phyloP scores from a whole-genome alignment of 257 asterid genomes.

The Buddleja alternifolia region DNA sequence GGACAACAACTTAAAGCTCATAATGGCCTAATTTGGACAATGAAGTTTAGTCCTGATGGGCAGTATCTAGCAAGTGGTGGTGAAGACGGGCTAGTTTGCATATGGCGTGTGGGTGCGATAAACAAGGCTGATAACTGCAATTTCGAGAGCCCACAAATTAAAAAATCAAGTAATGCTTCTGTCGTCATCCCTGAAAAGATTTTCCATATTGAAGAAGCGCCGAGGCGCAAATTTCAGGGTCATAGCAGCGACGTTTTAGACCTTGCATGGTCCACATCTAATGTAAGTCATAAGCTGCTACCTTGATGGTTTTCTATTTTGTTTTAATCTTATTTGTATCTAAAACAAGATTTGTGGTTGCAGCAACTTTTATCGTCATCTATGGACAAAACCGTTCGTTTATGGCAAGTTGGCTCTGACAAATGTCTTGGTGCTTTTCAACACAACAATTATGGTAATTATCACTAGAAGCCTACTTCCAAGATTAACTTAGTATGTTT shows the following conservation, averaged over 20 bases:
- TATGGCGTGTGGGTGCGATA: conserved; percentile 54
- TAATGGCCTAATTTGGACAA: conserved; percentile 59
- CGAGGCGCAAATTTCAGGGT: conserved; percentile 57
- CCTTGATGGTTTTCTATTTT: background rate
- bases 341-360: conserved; percentile 27
- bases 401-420: conserved; percentile 63
- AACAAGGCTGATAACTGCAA: conserved; percentile 32
- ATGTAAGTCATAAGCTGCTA: conserved; percentile 46
- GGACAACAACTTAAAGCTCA: conserved; percentile 75
- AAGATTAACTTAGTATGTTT: background rate
- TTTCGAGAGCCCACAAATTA: conserved; percentile 22
- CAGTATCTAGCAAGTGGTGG: conserved; percentile 79
- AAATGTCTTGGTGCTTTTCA: conserved; percentile 64
- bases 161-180: conserved; percentile 34
- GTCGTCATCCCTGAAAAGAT: conserved; percentile 58
- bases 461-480: background rate
- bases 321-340: background rate
- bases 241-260: conserved; percentile 69
- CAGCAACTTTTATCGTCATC: conserved; percentile 82
- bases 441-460: conserved; percentile 75
- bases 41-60: conserved; percentile 87
- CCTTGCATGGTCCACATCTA: conserved; percentile 85
- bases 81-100: conserved; percentile 74
- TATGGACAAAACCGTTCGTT: conserved; percentile 73
- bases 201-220: conserved; percentile 61